Base-by-base conservation (phyloP, 2,329 filamentous ascomycete species). In the Alternaria solani region DNA sequence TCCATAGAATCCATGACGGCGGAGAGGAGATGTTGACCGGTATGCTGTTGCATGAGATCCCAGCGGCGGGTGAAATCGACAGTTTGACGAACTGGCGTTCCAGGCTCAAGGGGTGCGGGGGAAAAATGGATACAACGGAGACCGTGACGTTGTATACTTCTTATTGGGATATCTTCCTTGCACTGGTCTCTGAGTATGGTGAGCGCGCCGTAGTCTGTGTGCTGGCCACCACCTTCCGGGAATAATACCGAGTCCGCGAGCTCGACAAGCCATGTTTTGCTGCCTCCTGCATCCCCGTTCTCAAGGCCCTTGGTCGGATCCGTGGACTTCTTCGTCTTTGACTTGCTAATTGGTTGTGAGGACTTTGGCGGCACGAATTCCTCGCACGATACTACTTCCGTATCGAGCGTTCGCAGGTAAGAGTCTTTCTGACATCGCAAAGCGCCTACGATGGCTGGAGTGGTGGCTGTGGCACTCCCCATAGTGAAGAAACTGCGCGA, bases 81-180 rank as follows among this genome's bases (percentile, higher is more conserved):
- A 5, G 63, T 65, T 59, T 77, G 74, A 11, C 57, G 63, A 4
- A 77, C 72, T 18, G 59, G 57, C 6, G 68, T 75, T 86, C 94
- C 46, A 91, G 94, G 0, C 83, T 96, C 23, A 93, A 97, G 88
- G 90, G 93, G 14, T 94, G 93, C 72, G 91, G 94, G 43, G 94
- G 94, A 94, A 91, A 90, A 28, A 90, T 90, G 0, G 74, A 92
- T 64, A 82, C 88, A 64, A 82, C 84, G 32, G 86, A 97, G 72
- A 81, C 86, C 74, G 51, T 75, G 74, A 23, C 74, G 71, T 53
- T 76, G 71, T 23, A 76, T 65, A 46, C 63, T 73, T 23, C 62
- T 70, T 34, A 76, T 71, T 6, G 73, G 65, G 18, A 76, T 75
- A 6, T 63, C 46, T 8, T 66, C 64, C 47, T 51, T 38, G 2